A percentile compares a stretch with the other conserved stretches of the same genome.
Conservation (phyloP, 192 early-diverging fungal genomes). For the Allomyces javanicus region DNA sequence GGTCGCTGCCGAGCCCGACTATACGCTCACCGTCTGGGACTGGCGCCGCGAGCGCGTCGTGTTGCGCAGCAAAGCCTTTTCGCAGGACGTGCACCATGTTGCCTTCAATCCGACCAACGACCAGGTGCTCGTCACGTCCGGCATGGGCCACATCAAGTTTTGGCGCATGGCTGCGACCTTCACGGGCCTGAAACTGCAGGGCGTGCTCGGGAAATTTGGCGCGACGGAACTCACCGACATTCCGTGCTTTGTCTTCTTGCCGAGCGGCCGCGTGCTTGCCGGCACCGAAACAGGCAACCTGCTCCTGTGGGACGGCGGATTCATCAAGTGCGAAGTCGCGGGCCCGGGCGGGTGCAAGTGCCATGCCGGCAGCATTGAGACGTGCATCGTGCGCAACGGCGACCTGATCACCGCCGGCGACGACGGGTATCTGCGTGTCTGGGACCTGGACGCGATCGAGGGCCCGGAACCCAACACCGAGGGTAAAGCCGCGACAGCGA, state of each 20-base stretch:
- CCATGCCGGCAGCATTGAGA: conserved; percentile 27
- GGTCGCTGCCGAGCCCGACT: conserved; percentile 37
- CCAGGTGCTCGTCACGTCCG: conserved; percentile 31
- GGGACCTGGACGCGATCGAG: conserved; percentile 42
- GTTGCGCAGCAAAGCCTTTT: conserved; percentile 38
- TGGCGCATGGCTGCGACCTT: conserved; percentile 40
- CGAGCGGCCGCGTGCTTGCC: conserved; percentile 38
- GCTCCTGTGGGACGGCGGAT: conserved; percentile 40
- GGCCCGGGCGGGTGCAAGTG: conserved; percentile 23
- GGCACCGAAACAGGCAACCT: conserved; percentile 40
- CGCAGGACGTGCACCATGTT: conserved; percentile 35
- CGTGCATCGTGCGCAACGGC: conserved; percentile 23
- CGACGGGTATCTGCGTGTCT: conserved; percentile 33
- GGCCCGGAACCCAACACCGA: background rate
- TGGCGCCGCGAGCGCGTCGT: conserved; percentile 30
- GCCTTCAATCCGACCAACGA: conserved; percentile 31
- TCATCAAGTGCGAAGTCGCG: conserved; percentile 42
- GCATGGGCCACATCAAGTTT: conserved; percentile 50
- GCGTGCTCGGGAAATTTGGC: conserved; percentile 34
- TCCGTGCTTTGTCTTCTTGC: conserved; percentile 29
- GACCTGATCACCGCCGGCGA: conserved; percentile 38
- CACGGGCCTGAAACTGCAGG: conserved; percentile 39
- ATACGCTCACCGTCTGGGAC: conserved; percentile 42
- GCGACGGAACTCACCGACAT: conserved; percentile 37
- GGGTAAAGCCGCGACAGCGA: conserved; percentile 1